Conservation (phyloP, 768 basidiomycete species). For the Xanthoconium stramineum region DNA sequence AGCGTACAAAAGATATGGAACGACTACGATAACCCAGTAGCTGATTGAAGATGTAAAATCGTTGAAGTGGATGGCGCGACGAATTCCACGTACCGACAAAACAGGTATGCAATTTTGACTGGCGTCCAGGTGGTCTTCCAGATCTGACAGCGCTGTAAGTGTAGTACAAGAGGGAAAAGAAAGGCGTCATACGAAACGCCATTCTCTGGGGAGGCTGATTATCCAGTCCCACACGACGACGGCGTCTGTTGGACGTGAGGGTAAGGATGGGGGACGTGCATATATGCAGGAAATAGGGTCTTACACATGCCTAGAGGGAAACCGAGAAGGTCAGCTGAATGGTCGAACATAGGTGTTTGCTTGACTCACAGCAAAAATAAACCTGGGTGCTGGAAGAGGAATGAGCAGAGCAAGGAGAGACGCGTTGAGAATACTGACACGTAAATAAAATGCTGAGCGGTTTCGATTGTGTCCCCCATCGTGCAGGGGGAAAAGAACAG, state of each 20-base stretch:
- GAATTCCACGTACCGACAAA: conserved; percentile 63
- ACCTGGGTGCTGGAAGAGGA: conserved; percentile 50
- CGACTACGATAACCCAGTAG: conserved; percentile 80
- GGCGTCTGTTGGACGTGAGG: conserved; percentile 49
- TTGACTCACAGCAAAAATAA: conserved; percentile 78
- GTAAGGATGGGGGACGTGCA: conserved; percentile 5
- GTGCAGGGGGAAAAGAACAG: conserved; percentile 16
- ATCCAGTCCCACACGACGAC: conserved; percentile 86
- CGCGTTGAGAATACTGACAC: conserved; percentile 39
- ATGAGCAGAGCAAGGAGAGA: conserved; percentile 10
- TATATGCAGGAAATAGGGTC: conserved; percentile 22
- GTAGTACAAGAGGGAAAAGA: neutral
- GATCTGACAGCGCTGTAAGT: conserved; percentile 41
- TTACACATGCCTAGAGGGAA: conserved; percentile 64
- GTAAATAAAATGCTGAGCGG: conserved; percentile 75
- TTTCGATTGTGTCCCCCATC: conserved; percentile 48
- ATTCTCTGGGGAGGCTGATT: conserved; percentile 73
- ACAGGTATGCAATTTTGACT: conserved; percentile 78
- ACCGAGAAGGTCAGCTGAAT: conserved; percentile 30
- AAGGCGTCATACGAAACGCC: conserved; percentile 57
- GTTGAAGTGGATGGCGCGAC: conserved; percentile 2
- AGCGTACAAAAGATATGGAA: conserved; percentile 74
- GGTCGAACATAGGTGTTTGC: conserved; percentile 15
- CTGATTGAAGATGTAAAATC: conserved; percentile 34
- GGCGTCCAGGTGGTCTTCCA: conserved; percentile 86